Evolutionary conservation across 352 stramenopile genomes (phyloP), one percentile per base, ranked within the genome.

Genomic region (Plasmopara halstedii): DNA sequence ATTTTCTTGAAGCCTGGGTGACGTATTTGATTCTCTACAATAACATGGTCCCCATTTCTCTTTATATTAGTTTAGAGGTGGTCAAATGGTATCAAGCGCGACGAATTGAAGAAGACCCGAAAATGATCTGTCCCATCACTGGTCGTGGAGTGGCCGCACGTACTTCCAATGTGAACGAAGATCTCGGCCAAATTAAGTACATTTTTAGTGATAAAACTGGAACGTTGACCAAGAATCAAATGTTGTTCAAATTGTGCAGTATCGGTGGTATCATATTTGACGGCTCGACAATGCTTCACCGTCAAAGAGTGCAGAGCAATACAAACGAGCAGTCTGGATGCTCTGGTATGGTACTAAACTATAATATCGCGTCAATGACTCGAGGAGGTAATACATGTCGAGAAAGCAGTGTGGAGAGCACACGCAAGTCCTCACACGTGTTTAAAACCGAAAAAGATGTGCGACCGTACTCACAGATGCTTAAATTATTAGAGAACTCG

Each of bases 121-220:
- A 75, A 25, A 83, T 94, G 57, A 57, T 58, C 9, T 83, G 67
- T 17, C 21, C 56, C 0, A 54, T 72, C 21, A 83, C 69, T 0
- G 80, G 69, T 0, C 62, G 67, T 7, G 70, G 73, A 0, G 85
- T 95, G 0, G 85, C 83, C n/a, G 93, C 85, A 4, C 82, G 94
- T 0, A 97, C 85, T 0, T 96, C 88, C 13, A 95, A 97, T 41
- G 85, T 98, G 37, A 97, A 96, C 31, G 93, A 96, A 70, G 88
- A 98, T 42, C 65, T 98, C 2, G 97, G 96, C 0, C 88, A 98
- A 71, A 97, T 99, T 54, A 91, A 98, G 51, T 98, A 99, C 65
- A 93, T 99, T 10, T 99, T 99, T 65, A 98, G 80, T 14, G 97
- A 99, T 62, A 99, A 99, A 62, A 99, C 96, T 1, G 97, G 97